Evolutionary conservation across 2,329 filamentous ascomycete species (phyloP).

Genomic region (Talaromyces sp.): DNA sequence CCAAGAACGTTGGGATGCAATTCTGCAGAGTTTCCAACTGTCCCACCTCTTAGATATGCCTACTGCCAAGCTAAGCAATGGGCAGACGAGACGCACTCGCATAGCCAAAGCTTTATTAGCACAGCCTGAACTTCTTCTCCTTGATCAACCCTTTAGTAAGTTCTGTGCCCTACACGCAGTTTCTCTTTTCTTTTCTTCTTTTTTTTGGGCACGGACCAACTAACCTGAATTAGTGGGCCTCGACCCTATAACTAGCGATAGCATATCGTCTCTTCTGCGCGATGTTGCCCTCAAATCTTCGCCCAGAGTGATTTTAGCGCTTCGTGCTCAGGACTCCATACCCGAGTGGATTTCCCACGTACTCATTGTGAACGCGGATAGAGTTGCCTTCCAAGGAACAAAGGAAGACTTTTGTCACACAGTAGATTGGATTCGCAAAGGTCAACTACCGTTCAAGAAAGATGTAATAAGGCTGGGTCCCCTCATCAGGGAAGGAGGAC

Average conservation of each 20-base stretch:
- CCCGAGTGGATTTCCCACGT: slow-evolving; percentile 89
- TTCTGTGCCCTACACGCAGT: slow-evolving; percentile 7
- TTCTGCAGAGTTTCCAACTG: slow-evolving; percentile 66
- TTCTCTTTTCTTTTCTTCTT: no score
- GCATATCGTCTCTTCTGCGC: slow-evolving; percentile 65
- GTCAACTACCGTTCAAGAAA: background rate
- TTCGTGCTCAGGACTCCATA: slow-evolving; percentile 78
- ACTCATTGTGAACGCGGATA: slow-evolving; percentile 50
- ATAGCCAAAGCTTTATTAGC: slow-evolving; percentile 81
- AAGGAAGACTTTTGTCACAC: slow-evolving; percentile 61
- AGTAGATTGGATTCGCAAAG: slow-evolving; percentile 41
- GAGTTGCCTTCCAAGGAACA: slow-evolving; percentile 47
- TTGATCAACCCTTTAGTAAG: slow-evolving; percentile 85
- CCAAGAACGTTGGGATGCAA: slow-evolving; percentile 49
- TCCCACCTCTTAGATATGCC: slow-evolving; percentile 68
- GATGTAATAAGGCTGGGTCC: background rate
- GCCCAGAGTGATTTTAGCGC: slow-evolving; percentile 69
- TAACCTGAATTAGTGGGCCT: slow-evolving; percentile 59
- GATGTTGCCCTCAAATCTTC: slow-evolving; percentile 59
- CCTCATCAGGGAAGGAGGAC: background rate
- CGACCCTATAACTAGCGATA: slow-evolving; percentile 72
- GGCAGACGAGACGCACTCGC: slow-evolving; percentile 77
- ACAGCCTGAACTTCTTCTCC: slow-evolving; percentile 71
- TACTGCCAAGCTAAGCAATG: slow-evolving; percentile 86
- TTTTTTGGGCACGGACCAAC: slow-evolving; percentile 12